Base-by-base conservation (phyloP, 192 early-diverging fungal species). In the Radiomyces spectabilis region DNA sequence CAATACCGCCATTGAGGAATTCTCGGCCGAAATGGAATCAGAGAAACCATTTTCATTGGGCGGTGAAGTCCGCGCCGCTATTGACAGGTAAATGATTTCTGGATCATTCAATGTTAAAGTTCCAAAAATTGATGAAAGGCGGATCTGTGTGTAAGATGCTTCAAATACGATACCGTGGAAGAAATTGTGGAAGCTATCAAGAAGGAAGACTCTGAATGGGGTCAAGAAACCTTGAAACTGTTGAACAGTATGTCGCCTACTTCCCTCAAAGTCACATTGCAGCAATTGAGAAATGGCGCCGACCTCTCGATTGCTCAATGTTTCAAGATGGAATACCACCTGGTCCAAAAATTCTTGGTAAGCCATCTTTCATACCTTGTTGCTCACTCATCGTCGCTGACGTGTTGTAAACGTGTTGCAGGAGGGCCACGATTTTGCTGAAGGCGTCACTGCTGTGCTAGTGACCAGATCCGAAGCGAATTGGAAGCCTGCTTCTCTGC, bases 1-100 rank as follows among this genome's bases (percentile, higher is more conserved):
- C 46, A 94, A 98, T 61, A 57, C 55, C 45, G 85, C 86, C 6
- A 86, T 98, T 44, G 92, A 99, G 60, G 92, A 97, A 63, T 99
- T 93, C 78, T 84, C 81, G 13, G 81, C 69, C 32, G 83, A 82
- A 71, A 69, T 79, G 24, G 35, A 63, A 8, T 47, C 59, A 37
- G 55, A 66, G 9, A 43, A 73, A 27, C 53, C 47, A 4, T 77
- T 73, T 49, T 44, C 69, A 6, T 63, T 80, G 39, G 21, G 43
- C 16, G 72, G 73, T 2, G 64, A 64, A 0, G 48, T 75, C 41
- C 80, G 88, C 32, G 67, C 69, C 1, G 75, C 81, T 15, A 95
- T 98, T 62, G 86, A 95, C 66, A 57, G 70, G 73, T 73, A 46
- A 61, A n/a, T n/a, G n/a, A n/a, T n/a, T n/a, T n/a, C n/a, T n/a